Evolutionary conservation across 1,139 yeast species (phyloP).

Genomic region (Kodamaea arcana): DNA sequence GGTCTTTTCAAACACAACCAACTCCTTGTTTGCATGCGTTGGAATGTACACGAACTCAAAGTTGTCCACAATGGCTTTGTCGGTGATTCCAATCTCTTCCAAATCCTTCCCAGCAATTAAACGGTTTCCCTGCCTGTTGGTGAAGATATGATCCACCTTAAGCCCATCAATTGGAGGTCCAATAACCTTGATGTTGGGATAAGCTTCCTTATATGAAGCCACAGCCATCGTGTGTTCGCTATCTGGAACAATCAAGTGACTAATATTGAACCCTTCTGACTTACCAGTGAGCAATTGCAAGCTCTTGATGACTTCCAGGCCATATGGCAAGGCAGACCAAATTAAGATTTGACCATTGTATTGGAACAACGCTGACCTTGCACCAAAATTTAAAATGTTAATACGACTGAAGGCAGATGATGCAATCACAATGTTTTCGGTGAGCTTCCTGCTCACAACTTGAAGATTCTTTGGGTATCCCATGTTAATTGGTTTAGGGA

Average conservation of each 20-base stretch:
- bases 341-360: slow-evolving; percentile 41
- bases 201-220: slow-evolving; percentile 43
- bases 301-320: slow-evolving; percentile 39
- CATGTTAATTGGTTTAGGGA: slow-evolving; percentile 10
- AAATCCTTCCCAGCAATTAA: slow-evolving; percentile 19
- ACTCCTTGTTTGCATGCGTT: slow-evolving; percentile 50
- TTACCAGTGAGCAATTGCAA: slow-evolving; percentile 32
- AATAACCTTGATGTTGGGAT: slow-evolving; percentile 46
- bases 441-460: slow-evolving; percentile 39
- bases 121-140: slow-evolving; percentile 5
- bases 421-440: slow-evolving; percentile 46
- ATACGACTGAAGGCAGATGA: slow-evolving; percentile 45
- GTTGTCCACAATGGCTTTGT: slow-evolving; percentile 27
- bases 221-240: slow-evolving; percentile 57
- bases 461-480: slow-evolving; percentile 36
- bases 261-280: slow-evolving; percentile 27
- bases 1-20: slow-evolving; percentile 45
- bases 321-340: slow-evolving; percentile 63
- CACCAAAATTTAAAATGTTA: slow-evolving; percentile 51
- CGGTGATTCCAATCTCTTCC: slow-evolving; percentile 25
- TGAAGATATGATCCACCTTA: slow-evolving; percentile 31
- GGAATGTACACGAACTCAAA: slow-evolving; percentile 57
- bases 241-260: slow-evolving; percentile 51
- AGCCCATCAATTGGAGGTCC: slow-evolving; percentile 32
- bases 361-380: slow-evolving; percentile 48